phyloP scores from a whole-genome alignment of 2,329 filamentous ascomycete species.

The Xylaria arbuscula region DNA sequence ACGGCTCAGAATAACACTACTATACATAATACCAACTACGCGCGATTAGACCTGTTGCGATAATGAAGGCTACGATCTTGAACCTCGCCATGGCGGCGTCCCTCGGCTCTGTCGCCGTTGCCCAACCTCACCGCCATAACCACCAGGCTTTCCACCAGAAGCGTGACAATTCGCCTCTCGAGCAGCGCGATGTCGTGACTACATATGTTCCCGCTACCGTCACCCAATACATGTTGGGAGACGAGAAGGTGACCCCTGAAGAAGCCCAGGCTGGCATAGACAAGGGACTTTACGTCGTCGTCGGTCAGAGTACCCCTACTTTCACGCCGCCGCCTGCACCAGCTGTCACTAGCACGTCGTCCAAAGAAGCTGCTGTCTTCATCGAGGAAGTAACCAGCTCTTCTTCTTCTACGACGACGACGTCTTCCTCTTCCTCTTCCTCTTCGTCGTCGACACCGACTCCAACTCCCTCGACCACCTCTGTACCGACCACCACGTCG shows the following conservation, averaged over 20 bases:
- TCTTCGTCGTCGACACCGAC: constrained; percentile 38
- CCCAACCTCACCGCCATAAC: constrained; percentile 68
- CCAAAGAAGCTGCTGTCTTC: constrained; percentile 50
- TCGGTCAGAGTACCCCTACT: constrained; percentile 68
- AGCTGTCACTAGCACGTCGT: constrained; percentile 48
- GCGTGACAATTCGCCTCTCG: constrained; percentile 59
- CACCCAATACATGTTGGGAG: constrained; percentile 78
- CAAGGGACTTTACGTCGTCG: constrained; percentile 75
- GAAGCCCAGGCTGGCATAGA: constrained; percentile 78
- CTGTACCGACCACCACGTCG: constrained; percentile 44
- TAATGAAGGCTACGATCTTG: constrained; percentile 61
- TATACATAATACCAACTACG: constrained; percentile 18
- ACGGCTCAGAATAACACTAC: constrained; percentile 15
- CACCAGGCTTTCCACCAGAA: constrained; percentile 71
- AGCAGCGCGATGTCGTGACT: constrained; percentile 62
- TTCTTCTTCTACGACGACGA: constrained; percentile 1
- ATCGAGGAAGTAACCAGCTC: constrained; percentile 48
- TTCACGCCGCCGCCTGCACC: constrained; percentile 58
- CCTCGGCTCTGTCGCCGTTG: constrained; percentile 58
- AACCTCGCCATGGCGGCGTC: constrained; percentile 64
- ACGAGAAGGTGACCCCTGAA: constrained; percentile 67
- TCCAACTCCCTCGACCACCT: constrained; percentile 43
- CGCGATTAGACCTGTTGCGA: constrained; percentile 16
- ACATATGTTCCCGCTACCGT: constrained; percentile 71
- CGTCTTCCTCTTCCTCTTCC: too few species aligned